These are phyloP conservation scores for Phaeosphaeria sp. DNA, from an alignment of 2,329 filamentous ascomycete species.

Conservation along the genomic window DNA sequence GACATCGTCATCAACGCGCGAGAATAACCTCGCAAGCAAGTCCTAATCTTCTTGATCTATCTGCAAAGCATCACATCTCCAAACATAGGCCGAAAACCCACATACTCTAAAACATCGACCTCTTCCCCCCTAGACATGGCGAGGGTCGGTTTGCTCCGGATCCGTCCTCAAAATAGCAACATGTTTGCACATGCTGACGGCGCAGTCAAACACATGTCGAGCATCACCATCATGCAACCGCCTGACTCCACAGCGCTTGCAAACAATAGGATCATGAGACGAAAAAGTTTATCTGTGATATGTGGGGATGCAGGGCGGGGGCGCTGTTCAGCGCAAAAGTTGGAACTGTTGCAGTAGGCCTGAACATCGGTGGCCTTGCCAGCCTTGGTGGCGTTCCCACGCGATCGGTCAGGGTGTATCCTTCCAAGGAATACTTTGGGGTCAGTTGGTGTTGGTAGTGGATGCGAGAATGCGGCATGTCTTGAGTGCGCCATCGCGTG, in stretches of 20 bases:
- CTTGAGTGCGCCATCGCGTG: not conserved
- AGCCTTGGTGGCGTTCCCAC: not conserved
- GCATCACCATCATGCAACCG: not conserved
- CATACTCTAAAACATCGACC: not conserved
- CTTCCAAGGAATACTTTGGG: not conserved
- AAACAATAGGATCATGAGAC: not conserved
- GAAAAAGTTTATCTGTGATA: not conserved
- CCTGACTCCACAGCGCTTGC: not conserved
- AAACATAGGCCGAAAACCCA: not conserved
- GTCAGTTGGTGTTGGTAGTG: not conserved
- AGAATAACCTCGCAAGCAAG: not conserved
- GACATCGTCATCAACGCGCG: not conserved
- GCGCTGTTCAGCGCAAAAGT: not conserved
- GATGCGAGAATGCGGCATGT: not conserved
- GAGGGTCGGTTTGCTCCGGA: not conserved
- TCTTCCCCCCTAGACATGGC: not conserved
- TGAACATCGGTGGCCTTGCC: not conserved
- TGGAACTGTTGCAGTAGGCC: not conserved
- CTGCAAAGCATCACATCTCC: not conserved
- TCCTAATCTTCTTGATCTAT: not conserved
- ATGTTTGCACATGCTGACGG: slow-evolving; percentile 1
- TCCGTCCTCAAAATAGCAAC: slow-evolving; percentile 5
- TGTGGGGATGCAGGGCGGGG: not conserved
- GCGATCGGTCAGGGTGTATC: not conserved
- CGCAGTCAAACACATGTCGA: not conserved